Percentiles rank a stretch among this genome's conserved stretches.
Conservation (phyloP, 2,329 filamentous ascomycete species). For the Colletotrichum endophyticum region DNA sequence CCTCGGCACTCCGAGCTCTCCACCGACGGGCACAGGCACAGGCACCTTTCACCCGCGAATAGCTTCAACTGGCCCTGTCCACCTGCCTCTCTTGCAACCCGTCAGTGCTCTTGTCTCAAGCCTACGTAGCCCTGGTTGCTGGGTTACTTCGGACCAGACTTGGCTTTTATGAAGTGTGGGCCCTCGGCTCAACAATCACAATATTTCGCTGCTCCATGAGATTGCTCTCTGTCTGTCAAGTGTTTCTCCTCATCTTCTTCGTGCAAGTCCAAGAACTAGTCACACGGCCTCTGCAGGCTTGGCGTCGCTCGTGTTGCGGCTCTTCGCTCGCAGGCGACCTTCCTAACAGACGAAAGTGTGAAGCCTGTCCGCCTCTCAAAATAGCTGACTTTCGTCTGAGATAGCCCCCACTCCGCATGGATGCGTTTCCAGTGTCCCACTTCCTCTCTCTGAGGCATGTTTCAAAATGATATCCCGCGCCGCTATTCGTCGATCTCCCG, state of each 20-base stretch:
- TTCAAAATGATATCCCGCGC: slow-evolving; percentile 5
- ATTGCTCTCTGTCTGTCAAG: background rate
- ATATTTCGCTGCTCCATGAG: background rate
- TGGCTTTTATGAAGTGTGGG: background rate
- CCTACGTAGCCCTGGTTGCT: background rate
- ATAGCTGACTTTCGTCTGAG: slow-evolving; percentile 7
- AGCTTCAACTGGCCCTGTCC: background rate
- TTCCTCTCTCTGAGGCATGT: slow-evolving; percentile 16
- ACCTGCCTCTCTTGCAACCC: background rate
- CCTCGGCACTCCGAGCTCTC: background rate
- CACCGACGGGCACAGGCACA: background rate
- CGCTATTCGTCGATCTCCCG: slow-evolving; percentile 19
- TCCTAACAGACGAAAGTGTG: background rate
- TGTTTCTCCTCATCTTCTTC: background rate
- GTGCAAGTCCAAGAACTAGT: background rate
- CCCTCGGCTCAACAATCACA: background rate
- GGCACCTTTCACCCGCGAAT: background rate
- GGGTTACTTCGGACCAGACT: background rate
- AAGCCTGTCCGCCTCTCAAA: background rate
- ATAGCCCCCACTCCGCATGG: slow-evolving; percentile 12
- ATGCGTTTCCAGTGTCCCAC: slow-evolving; percentile 7
- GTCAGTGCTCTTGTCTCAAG: slow-evolving; percentile 9
- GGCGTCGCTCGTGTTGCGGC: background rate
- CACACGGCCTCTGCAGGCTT: background rate
- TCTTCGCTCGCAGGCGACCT: background rate